Percentiles rank a stretch among this genome's conserved stretches.
Evolutionary conservation across 192 early-diverging fungal species (phyloP).

Genomic region (Lobulomyces angularis): DNA sequence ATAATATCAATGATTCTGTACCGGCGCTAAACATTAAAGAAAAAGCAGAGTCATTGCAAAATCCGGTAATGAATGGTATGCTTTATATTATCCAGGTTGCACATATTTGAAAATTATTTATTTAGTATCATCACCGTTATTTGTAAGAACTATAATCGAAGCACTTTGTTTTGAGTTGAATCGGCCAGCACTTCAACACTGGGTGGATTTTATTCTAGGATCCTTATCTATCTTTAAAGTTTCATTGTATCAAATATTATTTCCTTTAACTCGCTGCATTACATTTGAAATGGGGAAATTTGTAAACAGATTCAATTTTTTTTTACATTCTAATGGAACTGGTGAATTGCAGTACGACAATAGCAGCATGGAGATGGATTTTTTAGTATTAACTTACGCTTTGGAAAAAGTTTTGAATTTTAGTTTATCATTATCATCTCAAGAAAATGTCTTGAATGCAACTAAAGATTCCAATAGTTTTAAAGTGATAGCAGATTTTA

Average conservation of each 20-base stretch:
- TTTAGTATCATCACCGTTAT: constrained; percentile 28
- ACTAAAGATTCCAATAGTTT: too few relatives aligned
- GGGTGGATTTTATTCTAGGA: constrained; percentile 61
- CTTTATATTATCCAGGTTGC: too few relatives aligned
- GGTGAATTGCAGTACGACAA: not conserved
- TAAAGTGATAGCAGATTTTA: too few relatives aligned
- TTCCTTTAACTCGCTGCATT: constrained; percentile 46
- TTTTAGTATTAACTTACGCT: constrained; percentile 35
- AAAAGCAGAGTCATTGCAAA: too few relatives aligned
- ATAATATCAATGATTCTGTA: too few relatives aligned
- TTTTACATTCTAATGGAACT: too few relatives aligned
- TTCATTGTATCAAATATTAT: constrained; percentile 46
- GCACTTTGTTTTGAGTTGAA: constrained; percentile 46
- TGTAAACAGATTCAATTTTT: constrained; percentile 9
- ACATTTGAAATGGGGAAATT: constrained; percentile 45
- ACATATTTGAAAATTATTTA: too few relatives aligned
- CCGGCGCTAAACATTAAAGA: too few relatives aligned
- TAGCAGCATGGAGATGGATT: constrained; percentile 27
- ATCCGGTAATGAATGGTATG: too few relatives aligned
- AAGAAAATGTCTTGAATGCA: too few relatives aligned
- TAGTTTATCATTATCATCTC: too few relatives aligned
- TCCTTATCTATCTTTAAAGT: constrained; percentile 46
- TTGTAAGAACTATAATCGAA: constrained; percentile 45
- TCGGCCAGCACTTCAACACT: constrained; percentile 56
- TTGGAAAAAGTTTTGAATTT: constrained; percentile 45